phyloP scores from a whole-genome alignment of 2,329 filamentous ascomycete species.

The Alternaria burnsii region DNA sequence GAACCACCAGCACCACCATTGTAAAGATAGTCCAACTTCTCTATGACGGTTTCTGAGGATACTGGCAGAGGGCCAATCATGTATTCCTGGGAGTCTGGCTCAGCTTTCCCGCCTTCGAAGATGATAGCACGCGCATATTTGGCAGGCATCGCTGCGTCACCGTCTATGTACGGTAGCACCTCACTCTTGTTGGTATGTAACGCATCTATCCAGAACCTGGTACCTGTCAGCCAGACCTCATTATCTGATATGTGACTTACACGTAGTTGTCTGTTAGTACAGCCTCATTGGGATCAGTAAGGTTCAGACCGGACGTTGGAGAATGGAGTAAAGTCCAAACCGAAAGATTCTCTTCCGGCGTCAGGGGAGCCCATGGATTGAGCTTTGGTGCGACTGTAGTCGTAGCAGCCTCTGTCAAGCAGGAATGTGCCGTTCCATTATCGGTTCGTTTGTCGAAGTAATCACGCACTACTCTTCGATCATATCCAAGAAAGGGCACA shows the following conservation, averaged over 20 bases:
- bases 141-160: slow-evolving; percentile 44
- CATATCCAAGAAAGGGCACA: slow-evolving; percentile 32
- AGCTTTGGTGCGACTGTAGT: slow-evolving; percentile 46
- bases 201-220: slow-evolving; percentile 57
- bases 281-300: slow-evolving; percentile 53
- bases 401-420: slow-evolving; percentile 22
- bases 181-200: slow-evolving; percentile 60
- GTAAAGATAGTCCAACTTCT: slow-evolving; percentile 40
- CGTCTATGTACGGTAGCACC: slow-evolving; percentile 57
- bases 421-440: slow-evolving; percentile 22
- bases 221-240: background rate
- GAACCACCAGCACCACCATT: slow-evolving; percentile 49
- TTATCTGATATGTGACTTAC: background rate
- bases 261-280: slow-evolving; percentile 58
- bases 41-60: slow-evolving; percentile 35
- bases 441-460: slow-evolving; percentile 25
- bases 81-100: slow-evolving; percentile 59
- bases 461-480: slow-evolving; percentile 30
- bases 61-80: slow-evolving; percentile 59
- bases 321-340: slow-evolving; percentile 55
- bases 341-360: slow-evolving; percentile 45
- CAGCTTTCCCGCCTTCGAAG: slow-evolving; percentile 54
- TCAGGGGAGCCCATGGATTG: slow-evolving; percentile 56
- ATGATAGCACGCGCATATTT: slow-evolving; percentile 60
- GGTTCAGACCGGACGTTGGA: slow-evolving; percentile 54